phyloP scores from a whole-genome alignment of 257 asterid species.

The Solanum ossicruentum region DNA sequence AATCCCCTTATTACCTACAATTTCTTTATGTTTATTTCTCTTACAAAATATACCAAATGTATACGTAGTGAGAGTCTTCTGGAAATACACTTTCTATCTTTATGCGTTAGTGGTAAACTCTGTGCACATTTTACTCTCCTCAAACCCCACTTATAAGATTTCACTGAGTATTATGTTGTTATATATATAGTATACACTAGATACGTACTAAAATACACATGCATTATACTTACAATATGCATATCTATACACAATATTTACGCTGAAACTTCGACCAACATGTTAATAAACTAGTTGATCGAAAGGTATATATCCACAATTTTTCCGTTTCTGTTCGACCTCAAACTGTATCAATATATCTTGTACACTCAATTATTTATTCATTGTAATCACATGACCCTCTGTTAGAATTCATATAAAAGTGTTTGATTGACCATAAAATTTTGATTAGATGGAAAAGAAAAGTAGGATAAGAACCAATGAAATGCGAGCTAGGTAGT shows the following conservation, averaged over 20 bases:
- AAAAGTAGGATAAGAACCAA: not conserved
- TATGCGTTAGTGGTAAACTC: no score
- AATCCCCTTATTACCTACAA: not conserved
- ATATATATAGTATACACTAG: no score
- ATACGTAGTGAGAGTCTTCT: no score
- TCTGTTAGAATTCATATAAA: fast-evolving
- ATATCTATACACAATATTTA: no score
- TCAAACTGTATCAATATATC: not conserved
- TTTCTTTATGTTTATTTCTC: not conserved
- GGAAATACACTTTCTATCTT: no score
- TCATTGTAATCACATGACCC: fast-evolving
- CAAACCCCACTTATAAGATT: no score
- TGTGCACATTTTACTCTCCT: no score
- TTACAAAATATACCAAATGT: no score
- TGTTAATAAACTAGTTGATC: not conserved
- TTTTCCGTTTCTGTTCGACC: not conserved
- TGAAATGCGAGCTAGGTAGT: not conserved
- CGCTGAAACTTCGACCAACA: no score
- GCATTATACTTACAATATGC: no score
- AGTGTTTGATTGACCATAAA: fast-evolving
- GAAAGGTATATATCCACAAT: not conserved
- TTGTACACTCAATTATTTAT: not conserved
- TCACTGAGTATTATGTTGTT: no score
- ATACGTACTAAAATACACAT: no score
- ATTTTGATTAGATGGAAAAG: not conserved